These are phyloP conservation scores for Ogataea corticis DNA, from an alignment of 805 yeast species.

Conservation along the genomic window DNA sequence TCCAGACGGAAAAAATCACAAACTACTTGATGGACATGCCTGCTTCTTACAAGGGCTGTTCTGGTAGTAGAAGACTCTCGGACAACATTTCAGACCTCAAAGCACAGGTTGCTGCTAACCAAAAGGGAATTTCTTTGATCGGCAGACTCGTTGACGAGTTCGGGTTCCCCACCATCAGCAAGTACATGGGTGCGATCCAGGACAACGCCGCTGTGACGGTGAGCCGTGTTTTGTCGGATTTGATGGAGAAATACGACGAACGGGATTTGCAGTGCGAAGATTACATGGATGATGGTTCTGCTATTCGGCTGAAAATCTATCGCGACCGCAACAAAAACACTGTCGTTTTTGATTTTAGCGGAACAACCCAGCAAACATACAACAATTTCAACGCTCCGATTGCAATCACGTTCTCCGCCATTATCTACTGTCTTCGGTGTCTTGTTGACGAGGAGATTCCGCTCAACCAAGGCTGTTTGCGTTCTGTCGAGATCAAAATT, in stretches of 20 bases:
- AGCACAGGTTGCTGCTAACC: conserved; percentile 86
- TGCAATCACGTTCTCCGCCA: conserved; percentile 56
- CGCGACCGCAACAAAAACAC: conserved; percentile 42
- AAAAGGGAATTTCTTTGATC: conserved; percentile 72
- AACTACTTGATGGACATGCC: conserved; percentile 68
- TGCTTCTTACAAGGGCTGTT: conserved; percentile 77
- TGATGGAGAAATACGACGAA: conserved; percentile 37
- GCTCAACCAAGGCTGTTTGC: conserved; percentile 51
- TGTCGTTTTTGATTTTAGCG: conserved; percentile 52
- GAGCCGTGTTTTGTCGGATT: conserved; percentile 37
- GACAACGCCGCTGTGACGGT: conserved; percentile 23
- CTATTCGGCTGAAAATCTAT: conserved; percentile 40
- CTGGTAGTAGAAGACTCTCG: conserved; percentile 79
- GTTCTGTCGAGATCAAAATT: conserved; percentile 27
- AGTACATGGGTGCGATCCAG: conserved; percentile 80
- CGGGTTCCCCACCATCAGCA: conserved; percentile 54
- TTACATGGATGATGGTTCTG: conserved; percentile 54
- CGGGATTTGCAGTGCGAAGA: conserved; percentile 41
- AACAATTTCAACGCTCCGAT: conserved; percentile 56
- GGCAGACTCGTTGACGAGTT: conserved; percentile 60
- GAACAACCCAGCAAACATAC: conserved; percentile 51
- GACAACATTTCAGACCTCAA: conserved; percentile 83
- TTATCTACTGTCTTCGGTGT: conserved; percentile 51
- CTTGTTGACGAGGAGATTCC: conserved; percentile 53
- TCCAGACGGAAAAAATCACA: conserved; percentile 72